These are phyloP conservation scores for Wickerhamomyces ciferrii DNA, from an alignment of 805 yeast species.

Conservation along the genomic window DNA sequence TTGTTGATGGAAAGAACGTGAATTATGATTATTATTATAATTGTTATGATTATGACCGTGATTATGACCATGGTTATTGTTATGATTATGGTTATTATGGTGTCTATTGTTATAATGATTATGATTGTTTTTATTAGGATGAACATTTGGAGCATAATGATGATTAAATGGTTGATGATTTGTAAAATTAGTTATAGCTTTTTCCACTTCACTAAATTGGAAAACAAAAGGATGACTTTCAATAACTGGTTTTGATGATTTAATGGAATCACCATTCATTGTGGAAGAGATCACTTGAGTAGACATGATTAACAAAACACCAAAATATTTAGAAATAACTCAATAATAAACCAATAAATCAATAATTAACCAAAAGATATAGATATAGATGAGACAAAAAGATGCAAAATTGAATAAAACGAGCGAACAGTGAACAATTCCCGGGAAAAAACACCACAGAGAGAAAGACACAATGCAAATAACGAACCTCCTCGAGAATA, in stretches of 20 bases:
- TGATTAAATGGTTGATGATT: conserved; percentile 25
- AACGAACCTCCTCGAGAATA: neutral
- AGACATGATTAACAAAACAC: neutral
- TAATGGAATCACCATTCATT: neutral
- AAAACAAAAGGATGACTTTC: conserved; percentile 17
- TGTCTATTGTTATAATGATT: conserved; percentile 2
- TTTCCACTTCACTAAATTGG: conserved; percentile 23
- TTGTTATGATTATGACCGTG: neutral
- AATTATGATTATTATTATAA: neutral
- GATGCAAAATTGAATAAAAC: neutral
- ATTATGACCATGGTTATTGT: neutral
- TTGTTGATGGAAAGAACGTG: neutral
- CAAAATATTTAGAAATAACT: too few relatives aligned
- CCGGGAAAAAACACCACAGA: neutral
- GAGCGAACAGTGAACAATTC: neutral
- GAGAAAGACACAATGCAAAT: neutral
- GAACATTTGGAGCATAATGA: conserved; percentile 25
- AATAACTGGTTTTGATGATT: conserved; percentile 1
- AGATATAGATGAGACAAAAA: too few relatives aligned
- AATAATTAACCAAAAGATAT: too few relatives aligned
- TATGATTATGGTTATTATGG: neutral
- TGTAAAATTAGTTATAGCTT: conserved; percentile 22
- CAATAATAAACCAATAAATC: too few relatives aligned
- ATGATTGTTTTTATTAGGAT: conserved; percentile 12
- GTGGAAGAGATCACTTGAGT: neutral